Percentiles rank a stretch among this genome's conserved stretches.
phyloP scores from a whole-genome alignment of 495 filamentous ascomycete species.

The Cryomyces minteri region DNA sequence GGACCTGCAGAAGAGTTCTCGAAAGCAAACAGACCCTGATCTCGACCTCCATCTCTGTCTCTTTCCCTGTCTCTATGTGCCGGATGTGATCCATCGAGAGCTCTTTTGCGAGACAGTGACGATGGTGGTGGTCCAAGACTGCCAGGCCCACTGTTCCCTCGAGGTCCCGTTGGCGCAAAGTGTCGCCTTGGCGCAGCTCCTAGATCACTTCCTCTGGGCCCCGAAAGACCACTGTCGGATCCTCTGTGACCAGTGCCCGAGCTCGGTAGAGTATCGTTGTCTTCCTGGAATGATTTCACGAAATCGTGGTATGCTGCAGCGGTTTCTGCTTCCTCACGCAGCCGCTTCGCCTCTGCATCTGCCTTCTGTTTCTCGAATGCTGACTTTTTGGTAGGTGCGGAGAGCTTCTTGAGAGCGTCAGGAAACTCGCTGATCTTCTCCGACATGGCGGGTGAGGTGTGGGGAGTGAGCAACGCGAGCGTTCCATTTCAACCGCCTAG shows the following conservation, averaged over 20 bases:
- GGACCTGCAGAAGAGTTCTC: conserved; percentile 28
- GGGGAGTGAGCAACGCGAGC: background rate
- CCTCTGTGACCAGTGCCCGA: conserved; percentile 17
- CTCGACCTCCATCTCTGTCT: conserved; percentile 3
- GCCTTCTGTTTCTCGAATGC: conserved; percentile 85
- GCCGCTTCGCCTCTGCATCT: conserved; percentile 80
- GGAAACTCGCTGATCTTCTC: conserved; percentile 42
- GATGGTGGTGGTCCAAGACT: conserved; percentile 46
- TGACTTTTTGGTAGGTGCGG: conserved; percentile 70
- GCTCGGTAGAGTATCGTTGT: conserved; percentile 15
- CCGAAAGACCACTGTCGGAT: conserved; percentile 18
- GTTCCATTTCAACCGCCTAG: too few relatives aligned
- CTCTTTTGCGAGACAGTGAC: conserved; percentile 29
- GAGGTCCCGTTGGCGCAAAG: conserved; percentile 9
- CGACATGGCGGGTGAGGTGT: background rate
- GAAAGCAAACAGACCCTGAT: conserved; percentile 33
- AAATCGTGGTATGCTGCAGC: conserved; percentile 83
- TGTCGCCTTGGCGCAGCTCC: conserved; percentile 8
- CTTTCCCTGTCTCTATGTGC: conserved; percentile 16
- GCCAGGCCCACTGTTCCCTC: conserved; percentile 51
- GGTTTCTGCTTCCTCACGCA: conserved; percentile 73
- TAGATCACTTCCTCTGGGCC: conserved; percentile 12
- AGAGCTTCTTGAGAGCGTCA: conserved; percentile 67
- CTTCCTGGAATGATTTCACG: conserved; percentile 73
- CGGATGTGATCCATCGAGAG: conserved; percentile 29